phyloP scores from a whole-genome alignment of 768 basidiomycete species.

The Neoboletus subvelutipes region DNA sequence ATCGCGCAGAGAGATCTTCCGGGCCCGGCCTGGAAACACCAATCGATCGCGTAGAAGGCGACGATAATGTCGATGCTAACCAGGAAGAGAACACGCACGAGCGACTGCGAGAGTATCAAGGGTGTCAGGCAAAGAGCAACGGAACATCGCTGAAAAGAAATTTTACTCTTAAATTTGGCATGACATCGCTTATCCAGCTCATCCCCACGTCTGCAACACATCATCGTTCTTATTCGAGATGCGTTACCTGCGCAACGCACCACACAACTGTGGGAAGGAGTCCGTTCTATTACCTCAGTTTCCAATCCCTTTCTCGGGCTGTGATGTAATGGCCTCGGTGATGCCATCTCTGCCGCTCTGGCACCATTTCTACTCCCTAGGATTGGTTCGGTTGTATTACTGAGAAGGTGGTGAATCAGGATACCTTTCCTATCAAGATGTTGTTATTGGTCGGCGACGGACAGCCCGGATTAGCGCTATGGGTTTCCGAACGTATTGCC shows the following conservation, averaged over 20 bases:
- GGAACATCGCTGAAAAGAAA: background rate
- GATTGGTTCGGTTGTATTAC: background rate
- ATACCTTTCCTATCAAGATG: no score
- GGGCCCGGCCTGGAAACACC: background rate
- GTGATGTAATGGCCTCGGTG: background rate
- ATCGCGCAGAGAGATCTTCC: background rate
- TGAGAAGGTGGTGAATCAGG: no score
- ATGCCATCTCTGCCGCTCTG: background rate
- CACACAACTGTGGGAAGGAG: background rate
- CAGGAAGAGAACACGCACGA: background rate
- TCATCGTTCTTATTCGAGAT: background rate
- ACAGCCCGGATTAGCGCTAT: background rate
- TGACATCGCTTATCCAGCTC: conserved; percentile 4
- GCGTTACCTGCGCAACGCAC: conserved; percentile 3
- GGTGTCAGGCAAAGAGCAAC: background rate
- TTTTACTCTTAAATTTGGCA: conserved; percentile 1
- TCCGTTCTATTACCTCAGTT: conserved; percentile 6
- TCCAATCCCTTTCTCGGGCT: background rate
- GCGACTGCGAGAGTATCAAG: background rate
- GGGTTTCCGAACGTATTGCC: background rate
- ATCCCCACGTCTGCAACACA: background rate
- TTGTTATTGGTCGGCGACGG: background rate
- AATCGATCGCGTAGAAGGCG: background rate
- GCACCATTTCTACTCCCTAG: background rate
- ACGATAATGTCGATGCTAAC: background rate